These are phyloP conservation scores for Choanephora cucurbitarum DNA, from an alignment of 371 early-diverging fungal species.

Conservation along the genomic window DNA sequence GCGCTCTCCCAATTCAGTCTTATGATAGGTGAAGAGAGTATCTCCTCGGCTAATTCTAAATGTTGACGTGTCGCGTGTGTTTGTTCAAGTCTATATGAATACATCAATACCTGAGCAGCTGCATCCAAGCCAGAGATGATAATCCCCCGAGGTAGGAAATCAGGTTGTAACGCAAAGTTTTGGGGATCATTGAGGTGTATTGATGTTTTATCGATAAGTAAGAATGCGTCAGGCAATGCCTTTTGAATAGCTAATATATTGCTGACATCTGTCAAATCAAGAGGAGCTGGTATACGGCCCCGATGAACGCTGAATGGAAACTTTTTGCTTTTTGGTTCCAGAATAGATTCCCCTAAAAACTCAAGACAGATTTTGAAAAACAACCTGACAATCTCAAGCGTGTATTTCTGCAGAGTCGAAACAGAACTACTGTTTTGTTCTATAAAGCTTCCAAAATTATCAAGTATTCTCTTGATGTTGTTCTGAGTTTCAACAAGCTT, in stretches of 20 bases:
- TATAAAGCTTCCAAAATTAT: slow-evolving; percentile 15
- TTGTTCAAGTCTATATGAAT: slow-evolving; percentile 12
- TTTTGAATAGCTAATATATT: slow-evolving; percentile 7
- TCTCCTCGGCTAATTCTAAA: slow-evolving; percentile 7
- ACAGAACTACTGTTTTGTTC: neutral
- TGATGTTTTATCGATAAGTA: neutral
- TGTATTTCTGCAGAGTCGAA: slow-evolving; percentile 20
- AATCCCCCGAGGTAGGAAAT: slow-evolving; percentile 16
- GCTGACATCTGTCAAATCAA: slow-evolving; percentile 18
- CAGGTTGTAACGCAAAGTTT: slow-evolving; percentile 4
- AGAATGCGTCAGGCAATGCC: slow-evolving; percentile 4
- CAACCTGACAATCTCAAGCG: slow-evolving; percentile 11
- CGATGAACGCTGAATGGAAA: neutral
- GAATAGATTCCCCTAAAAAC: slow-evolving; percentile 8
- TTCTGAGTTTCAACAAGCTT: neutral
- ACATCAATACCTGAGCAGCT: slow-evolving; percentile 18
- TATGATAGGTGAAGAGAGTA: slow-evolving; percentile 4
- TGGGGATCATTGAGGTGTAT: slow-evolving; percentile 8
- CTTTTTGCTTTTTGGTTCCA: neutral
- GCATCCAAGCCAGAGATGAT: slow-evolving; percentile 15
- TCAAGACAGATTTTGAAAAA: slow-evolving; percentile 15
- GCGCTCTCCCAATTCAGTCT: slow-evolving; percentile 17
- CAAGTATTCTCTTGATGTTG: neutral
- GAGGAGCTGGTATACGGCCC: too few relatives aligned
- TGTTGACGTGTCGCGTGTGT: slow-evolving; percentile 8